These are phyloP conservation scores for Madurella mycetomatis DNA, from an alignment of 2,329 filamentous ascomycete species.

Conservation along the genomic window DNA sequence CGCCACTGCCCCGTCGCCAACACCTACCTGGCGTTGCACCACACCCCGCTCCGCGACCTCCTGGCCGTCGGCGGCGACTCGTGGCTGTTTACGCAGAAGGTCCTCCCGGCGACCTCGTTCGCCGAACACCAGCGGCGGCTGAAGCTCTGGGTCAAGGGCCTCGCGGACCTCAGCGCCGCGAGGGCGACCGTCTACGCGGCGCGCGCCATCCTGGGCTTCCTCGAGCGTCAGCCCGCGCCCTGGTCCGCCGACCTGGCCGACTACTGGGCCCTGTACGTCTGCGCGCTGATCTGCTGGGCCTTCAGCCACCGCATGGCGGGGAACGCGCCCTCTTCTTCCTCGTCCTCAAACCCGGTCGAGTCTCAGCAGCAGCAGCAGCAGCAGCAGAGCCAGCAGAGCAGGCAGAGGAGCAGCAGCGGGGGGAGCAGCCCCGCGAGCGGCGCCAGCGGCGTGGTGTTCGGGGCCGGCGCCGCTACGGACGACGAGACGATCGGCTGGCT, in stretches of 20 bases:
- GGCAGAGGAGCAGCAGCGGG: constrained; percentile 21
- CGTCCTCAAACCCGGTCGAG: not conserved
- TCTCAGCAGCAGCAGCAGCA: constrained; percentile 1
- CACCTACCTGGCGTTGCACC: constrained; percentile 53
- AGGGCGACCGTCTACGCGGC: constrained; percentile 48
- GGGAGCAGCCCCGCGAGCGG: constrained; percentile 4
- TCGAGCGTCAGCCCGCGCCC: constrained; percentile 29
- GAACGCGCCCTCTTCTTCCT: not conserved
- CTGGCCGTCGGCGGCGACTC: constrained; percentile 55
- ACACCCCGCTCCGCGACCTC: constrained; percentile 55
- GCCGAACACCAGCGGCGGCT: constrained; percentile 45
- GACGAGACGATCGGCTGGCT: constrained; percentile 34
- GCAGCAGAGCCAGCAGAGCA: constrained; percentile 18
- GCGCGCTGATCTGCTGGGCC: constrained; percentile 57
- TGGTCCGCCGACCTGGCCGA: constrained; percentile 41
- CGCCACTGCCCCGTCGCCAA: constrained; percentile 42
- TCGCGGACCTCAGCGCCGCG: constrained; percentile 40
- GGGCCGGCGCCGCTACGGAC: constrained; percentile 13
- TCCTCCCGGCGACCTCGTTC: constrained; percentile 42
- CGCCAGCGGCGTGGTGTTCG: not conserved
- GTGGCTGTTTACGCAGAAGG: constrained; percentile 54
- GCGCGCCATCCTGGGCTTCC: constrained; percentile 45
- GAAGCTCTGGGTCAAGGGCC: constrained; percentile 37
- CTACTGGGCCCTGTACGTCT: constrained; percentile 55
- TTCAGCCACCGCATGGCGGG: constrained; percentile 38